Evolutionary conservation across 192 early-diverging fungal species (phyloP).

Genomic region (Jimgerdemannia lactiflua): DNA sequence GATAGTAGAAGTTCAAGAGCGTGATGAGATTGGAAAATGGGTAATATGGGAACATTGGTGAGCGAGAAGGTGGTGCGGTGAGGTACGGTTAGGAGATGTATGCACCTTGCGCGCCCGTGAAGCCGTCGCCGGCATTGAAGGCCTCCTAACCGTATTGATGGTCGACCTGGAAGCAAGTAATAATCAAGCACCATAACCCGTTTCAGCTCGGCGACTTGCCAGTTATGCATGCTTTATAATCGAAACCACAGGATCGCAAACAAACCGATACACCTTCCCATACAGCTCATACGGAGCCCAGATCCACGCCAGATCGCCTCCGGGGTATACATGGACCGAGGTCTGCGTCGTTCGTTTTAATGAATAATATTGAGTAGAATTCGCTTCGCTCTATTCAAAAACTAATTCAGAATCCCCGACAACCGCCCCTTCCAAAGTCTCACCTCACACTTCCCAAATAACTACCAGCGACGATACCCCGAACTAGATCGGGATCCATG

Average conservation of each 20-base stretch:
- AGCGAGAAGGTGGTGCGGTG: not conserved
- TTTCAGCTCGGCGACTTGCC: not conserved
- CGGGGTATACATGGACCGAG: constrained; percentile 22
- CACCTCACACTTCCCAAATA: constrained; percentile 27
- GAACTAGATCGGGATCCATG: not conserved
- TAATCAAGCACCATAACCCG: not conserved
- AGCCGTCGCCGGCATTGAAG: constrained; percentile 23
- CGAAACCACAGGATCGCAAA: not conserved
- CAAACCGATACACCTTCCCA: constrained; percentile 14
- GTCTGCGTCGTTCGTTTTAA: constrained; percentile 5
- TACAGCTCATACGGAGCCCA: constrained; percentile 34
- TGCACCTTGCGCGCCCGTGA: constrained; percentile 31
- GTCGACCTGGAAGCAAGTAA: constrained; percentile 17
- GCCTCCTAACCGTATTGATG: constrained; percentile 28
- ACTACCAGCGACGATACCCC: not conserved
- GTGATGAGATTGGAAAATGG: not conserved
- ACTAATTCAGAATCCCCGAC: not conserved
- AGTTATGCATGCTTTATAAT: not conserved
- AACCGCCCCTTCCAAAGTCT: not conserved
- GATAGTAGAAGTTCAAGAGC: constrained; percentile 18
- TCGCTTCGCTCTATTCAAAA: not conserved
- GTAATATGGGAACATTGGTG: not conserved
- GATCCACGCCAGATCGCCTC: constrained; percentile 21
- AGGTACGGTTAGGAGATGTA: too few relatives aligned
- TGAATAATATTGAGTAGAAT: too few relatives aligned